Evolutionary conservation across 768 basidiomycete genomes (phyloP), one percentile per base, ranked within the genome.

Genomic region (Boletus vermiculosoides): DNA sequence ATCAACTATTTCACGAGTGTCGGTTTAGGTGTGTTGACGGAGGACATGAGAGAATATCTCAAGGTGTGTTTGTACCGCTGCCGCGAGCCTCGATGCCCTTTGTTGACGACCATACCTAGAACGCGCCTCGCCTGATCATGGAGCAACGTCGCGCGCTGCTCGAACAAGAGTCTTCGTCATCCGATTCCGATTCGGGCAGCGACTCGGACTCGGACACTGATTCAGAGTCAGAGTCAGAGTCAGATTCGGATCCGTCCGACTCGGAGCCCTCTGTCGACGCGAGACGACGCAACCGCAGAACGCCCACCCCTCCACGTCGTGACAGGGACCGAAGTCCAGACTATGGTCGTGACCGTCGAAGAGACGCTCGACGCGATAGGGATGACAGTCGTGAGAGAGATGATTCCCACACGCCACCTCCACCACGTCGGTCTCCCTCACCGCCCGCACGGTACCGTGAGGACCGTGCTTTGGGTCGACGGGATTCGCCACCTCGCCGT

Each of bases 1-100:
- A 96, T 96, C 85, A 97, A 97, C 71, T 98, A 98, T 76, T 97
- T 98, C 71, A 99, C 97, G 7, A 93, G 90, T 65, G 87, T 99
- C 63, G 93, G 93, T 0, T 68, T 98, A 57, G 97, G 97, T 54
- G 80, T 82, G 23, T 71, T 98, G 58, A 99, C 97, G 1, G 95
- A 98, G 73, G 90, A 90, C 31, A 98, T 98, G 97, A 82, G 97
- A 70, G 94, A 95, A 69, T 95, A 93, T 68, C 77, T 99, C 58
- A 93, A 96, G 79, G 92, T 90, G 63, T 45, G 82, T 77, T 58
- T 64, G 22, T 51, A 28, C 20, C 45, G 33, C n/a, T 28, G 22
- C 25, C 23, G 5, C 16, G 16, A 10, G 18, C 25, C 18, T 53
- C 12, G 42, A 28, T 13, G 8, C 2, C 22, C 36, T 56, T 50